Conservation (phyloP, 2,329 filamentous ascomycete genomes). For the Incumbomyces delicatus region DNA sequence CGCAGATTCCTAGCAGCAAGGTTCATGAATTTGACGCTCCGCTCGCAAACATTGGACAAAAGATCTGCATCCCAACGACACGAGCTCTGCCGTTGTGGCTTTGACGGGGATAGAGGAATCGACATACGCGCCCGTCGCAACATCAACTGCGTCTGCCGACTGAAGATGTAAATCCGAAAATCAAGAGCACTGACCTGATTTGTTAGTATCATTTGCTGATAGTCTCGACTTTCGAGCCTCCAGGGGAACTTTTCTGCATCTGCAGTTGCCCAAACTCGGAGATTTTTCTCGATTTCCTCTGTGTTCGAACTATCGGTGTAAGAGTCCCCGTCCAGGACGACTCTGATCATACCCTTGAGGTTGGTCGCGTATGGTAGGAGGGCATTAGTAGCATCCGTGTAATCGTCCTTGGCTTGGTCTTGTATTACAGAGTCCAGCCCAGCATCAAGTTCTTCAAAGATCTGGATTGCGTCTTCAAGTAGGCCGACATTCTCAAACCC, state of each 20-base stretch:
- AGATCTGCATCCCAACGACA: conserved; percentile 30
- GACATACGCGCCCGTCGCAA: conserved; percentile 7
- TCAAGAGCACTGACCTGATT: conserved; percentile 96
- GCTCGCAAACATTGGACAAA: conserved; percentile 76
- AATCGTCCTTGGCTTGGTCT: conserved; percentile 56
- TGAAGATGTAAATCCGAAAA: conserved; percentile 88
- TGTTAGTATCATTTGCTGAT: conserved; percentile 81
- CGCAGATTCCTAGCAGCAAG: conserved; percentile 70
- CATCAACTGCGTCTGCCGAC: conserved; percentile 72
- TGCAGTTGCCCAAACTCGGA: conserved; percentile 14
- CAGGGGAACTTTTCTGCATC: conserved; percentile 26
- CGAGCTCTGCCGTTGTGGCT: background rate
- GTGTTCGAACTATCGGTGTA: conserved; percentile 15
- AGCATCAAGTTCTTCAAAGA: conserved; percentile 86
- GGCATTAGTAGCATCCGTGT: conserved; percentile 59
- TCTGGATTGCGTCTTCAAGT: conserved; percentile 86
- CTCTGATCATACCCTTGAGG: conserved; percentile 51
- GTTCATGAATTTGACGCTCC: conserved; percentile 75
- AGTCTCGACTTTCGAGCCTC: conserved; percentile 61
- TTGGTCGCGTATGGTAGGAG: conserved; percentile 67
- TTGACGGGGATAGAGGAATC: conserved; percentile 2
- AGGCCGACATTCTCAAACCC: conserved; percentile 95
- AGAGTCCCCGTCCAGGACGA: conserved; percentile 31
- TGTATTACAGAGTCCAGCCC: conserved; percentile 74
- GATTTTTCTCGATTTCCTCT: conserved; percentile 18